These are phyloP conservation scores for Aspergillus coremiiformis DNA, from an alignment of 495 filamentous ascomycete species.

Conservation along the genomic window DNA sequence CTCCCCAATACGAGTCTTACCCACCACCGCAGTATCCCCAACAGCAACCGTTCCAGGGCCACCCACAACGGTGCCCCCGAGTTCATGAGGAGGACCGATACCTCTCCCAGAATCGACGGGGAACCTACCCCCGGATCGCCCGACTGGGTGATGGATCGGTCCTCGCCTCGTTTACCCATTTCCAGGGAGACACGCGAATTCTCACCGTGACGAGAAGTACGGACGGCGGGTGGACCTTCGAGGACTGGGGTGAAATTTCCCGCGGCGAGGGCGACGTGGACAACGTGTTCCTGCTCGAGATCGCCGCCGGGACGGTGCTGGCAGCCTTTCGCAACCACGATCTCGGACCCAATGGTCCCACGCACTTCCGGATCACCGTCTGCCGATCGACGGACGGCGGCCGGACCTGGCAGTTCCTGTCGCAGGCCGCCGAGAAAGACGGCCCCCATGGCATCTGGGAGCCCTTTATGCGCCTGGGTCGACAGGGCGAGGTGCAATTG, in stretches of 20 bases:
- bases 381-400: constrained; percentile 50
- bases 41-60: neutral
- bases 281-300: constrained; percentile 51
- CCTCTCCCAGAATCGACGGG: constrained; percentile 34
- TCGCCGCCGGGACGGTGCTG: constrained; percentile 42
- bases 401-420: constrained; percentile 44
- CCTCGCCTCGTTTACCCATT: constrained; percentile 35
- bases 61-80: constrained; percentile 19
- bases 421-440: constrained; percentile 42
- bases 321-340: constrained; percentile 58
- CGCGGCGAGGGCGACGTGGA: constrained; percentile 45
- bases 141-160: constrained; percentile 34
- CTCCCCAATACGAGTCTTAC: neutral
- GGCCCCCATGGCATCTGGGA: constrained; percentile 51
- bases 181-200: constrained; percentile 22
- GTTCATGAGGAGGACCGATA: constrained; percentile 34
- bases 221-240: constrained; percentile 31
- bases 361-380: constrained; percentile 54
- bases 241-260: constrained; percentile 31
- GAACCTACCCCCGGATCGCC: constrained; percentile 35
- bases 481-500: constrained; percentile 45
- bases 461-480: constrained; percentile 49
- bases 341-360: constrained; percentile 28
- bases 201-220: constrained; percentile 31
- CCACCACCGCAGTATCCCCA: neutral